phyloP scores from a whole-genome alignment of 768 basidiomycete genomes.

The Leccinum imitatum region DNA sequence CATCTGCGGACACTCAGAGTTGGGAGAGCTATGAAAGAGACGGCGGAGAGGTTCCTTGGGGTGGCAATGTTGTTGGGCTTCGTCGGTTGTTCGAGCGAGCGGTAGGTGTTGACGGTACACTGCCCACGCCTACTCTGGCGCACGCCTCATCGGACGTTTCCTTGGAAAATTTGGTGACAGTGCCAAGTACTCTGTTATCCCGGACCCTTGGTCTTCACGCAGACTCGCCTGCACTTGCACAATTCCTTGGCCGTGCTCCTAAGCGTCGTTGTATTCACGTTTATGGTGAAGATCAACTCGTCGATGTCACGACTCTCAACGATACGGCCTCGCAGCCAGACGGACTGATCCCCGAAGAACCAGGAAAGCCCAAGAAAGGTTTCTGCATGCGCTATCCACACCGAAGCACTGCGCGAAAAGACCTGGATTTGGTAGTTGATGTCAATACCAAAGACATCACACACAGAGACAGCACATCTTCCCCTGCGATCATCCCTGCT shows the following conservation, averaged over 20 bases:
- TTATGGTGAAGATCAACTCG: conserved; percentile 31
- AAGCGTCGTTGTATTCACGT: conserved; percentile 43
- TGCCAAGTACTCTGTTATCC: conserved; percentile 41
- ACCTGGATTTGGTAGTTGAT: conserved; percentile 33
- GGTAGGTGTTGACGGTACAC: conserved; percentile 37
- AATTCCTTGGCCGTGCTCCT: conserved; percentile 46
- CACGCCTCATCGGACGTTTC: background rate
- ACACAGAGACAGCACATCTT: background rate
- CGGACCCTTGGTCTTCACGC: conserved; percentile 49
- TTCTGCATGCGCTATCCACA: conserved; percentile 44
- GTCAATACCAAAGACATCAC: background rate
- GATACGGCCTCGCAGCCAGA: background rate
- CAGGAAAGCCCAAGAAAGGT: conserved; percentile 4
- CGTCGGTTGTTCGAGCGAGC: conserved; percentile 50
- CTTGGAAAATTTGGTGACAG: conserved; percentile 7
- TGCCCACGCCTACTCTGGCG: conserved; percentile 12
- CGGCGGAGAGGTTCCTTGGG: conserved; percentile 35
- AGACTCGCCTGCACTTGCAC: conserved; percentile 52
- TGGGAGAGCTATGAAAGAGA: conserved; percentile 40
- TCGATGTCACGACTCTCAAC: conserved; percentile 34
- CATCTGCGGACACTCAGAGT: conserved; percentile 32
- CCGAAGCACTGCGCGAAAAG: conserved; percentile 41
- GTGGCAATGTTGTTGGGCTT: conserved; percentile 43
- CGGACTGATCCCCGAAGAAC: background rate
- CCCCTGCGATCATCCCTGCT: conserved; percentile 8